Conservation (phyloP, 176 grass and related monocot genomes). For the Saccharum spontaneum region DNA sequence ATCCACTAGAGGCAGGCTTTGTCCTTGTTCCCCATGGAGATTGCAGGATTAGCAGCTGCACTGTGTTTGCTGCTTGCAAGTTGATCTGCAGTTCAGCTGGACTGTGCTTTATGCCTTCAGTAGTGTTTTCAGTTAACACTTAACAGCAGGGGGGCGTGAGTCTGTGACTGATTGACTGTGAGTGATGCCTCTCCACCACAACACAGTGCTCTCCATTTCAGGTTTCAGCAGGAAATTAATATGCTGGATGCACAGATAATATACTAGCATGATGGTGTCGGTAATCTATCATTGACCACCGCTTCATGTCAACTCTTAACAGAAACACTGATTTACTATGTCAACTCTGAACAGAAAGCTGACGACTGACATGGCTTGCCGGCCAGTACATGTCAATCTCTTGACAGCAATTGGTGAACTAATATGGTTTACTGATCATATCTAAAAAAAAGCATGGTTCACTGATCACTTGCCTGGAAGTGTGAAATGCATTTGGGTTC, state of each 20-base stretch:
- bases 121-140: neutral
- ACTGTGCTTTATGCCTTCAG: neutral
- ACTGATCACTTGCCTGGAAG: neutral
- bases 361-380: neutral
- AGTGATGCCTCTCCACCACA: conserved; percentile 13
- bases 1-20: conserved; percentile 12
- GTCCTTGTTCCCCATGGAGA: conserved; percentile 40
- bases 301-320: neutral
- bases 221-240: neutral
- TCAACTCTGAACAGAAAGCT: conserved; percentile 12
- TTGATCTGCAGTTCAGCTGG: neutral
- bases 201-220: conserved; percentile 26
- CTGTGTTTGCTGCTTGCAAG: neutral
- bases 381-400: neutral
- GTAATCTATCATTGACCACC: neutral
- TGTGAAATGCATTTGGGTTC: neutral
- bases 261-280: neutral
- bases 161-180: neutral
- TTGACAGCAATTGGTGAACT: neutral
- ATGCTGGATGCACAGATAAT: neutral
- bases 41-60: conserved; percentile 29
- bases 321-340: neutral
- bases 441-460: neutral
- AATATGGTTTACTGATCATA: conserved; percentile 4
- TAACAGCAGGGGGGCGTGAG: neutral